A percentile compares a stretch with the other conserved stretches of the same genome.
Evolutionary conservation across 495 filamentous ascomycete species (phyloP).

Genomic region (Tuber calosporum): DNA sequence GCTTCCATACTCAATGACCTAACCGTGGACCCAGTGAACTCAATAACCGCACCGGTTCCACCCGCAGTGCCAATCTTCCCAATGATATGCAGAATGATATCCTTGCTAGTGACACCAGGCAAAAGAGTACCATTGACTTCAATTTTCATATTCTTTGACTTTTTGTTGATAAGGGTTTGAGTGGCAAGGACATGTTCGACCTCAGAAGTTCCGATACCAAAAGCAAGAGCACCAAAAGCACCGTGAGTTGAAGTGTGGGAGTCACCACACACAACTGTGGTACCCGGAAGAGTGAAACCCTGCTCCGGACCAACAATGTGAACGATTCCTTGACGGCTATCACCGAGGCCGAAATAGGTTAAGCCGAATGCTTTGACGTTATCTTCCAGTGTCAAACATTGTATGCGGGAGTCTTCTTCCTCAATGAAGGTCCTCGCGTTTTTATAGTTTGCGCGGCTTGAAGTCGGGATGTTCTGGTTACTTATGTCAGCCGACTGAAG

Average conservation of each 20-base stretch:
- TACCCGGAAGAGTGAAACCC: constrained; percentile 95
- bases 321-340: constrained; percentile 96
- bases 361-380: constrained; percentile 95
- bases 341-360: constrained; percentile 93
- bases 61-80: constrained; percentile 92
- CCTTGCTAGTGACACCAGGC: constrained; percentile 92
- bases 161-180: constrained; percentile 85
- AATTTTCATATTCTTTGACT: constrained; percentile 97
- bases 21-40: constrained; percentile 93
- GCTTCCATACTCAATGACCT: constrained; percentile 88
- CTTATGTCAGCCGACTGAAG: constrained; percentile 1
- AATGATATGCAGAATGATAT: constrained; percentile 90
- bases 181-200: constrained; percentile 98
- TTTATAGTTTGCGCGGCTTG: constrained; percentile 40
- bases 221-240: constrained; percentile 89
- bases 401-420: constrained; percentile 83
- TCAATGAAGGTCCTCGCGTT: constrained; percentile 65
- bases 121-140: constrained; percentile 85
- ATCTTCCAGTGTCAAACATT: constrained; percentile 91
- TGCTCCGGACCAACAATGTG: constrained; percentile 99
- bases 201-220: constrained; percentile 96
- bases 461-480: constrained; percentile 39
- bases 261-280: constrained; percentile 95
- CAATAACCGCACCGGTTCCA: constrained; percentile 88
- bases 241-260: constrained; percentile 97